A percentile compares a stretch with the other conserved stretches of the same genome.
phyloP scores from a whole-genome alignment of 495 filamentous ascomycete genomes.

The Penicillium riverlandense region DNA sequence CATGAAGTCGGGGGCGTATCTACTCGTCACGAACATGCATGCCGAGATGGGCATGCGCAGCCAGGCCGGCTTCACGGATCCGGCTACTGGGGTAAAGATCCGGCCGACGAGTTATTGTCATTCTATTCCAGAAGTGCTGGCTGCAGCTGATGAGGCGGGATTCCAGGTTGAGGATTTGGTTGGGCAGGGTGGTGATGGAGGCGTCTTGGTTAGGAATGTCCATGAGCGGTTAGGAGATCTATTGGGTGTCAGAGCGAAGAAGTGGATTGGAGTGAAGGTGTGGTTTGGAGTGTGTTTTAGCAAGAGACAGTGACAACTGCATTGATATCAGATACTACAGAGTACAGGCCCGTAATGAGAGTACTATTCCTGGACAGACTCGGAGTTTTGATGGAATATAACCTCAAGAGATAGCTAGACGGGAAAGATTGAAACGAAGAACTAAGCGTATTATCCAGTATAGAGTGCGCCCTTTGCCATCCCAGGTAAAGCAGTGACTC shows the following conservation, averaged over 20 bases:
- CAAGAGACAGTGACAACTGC: conserved; percentile 19
- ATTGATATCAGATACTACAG: too few relatives aligned
- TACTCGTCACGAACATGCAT: conserved; percentile 71
- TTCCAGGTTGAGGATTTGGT: conserved; percentile 37
- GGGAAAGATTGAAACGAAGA: too few relatives aligned
- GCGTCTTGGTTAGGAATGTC: conserved; percentile 40
- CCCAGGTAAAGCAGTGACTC: too few relatives aligned
- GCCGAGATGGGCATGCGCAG: conserved; percentile 56
- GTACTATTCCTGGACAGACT: too few relatives aligned
- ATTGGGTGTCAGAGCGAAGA: conserved; percentile 53
- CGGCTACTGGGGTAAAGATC: conserved; percentile 50
- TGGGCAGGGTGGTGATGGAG: conserved; percentile 11
- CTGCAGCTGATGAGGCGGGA: conserved; percentile 44
- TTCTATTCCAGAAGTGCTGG: conserved; percentile 45
- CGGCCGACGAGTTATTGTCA: conserved; percentile 56
- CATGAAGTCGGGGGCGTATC: conserved; percentile 41
- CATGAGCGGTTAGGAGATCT: conserved; percentile 38
- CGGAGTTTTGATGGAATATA: too few relatives aligned
- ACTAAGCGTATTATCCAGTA: too few relatives aligned
- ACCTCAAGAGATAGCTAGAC: too few relatives aligned
- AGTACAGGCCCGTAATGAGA: too few relatives aligned
- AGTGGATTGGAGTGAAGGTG: conserved; percentile 62
- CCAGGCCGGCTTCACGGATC: conserved; percentile 62
- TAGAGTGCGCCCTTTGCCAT: too few relatives aligned
- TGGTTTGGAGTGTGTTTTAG: conserved; percentile 59